Evolutionary conservation across 768 basidiomycete species (phyloP).

Genomic region (Gloeostereum incarnatum): DNA sequence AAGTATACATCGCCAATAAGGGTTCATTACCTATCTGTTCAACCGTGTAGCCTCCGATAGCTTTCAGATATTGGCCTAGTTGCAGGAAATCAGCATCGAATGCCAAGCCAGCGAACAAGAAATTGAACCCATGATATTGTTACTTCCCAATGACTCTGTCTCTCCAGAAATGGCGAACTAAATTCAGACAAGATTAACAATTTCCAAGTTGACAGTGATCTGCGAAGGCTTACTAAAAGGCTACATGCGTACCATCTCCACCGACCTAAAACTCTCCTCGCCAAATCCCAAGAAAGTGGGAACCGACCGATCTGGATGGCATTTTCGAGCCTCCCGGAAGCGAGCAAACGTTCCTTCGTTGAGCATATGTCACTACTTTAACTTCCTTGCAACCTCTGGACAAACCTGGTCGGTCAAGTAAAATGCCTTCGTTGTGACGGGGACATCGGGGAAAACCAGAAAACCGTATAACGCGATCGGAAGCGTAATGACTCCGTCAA

Average conservation of each 20-base stretch:
- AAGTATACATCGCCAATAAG: slow-evolving; percentile 5
- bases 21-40: slow-evolving; percentile 57
- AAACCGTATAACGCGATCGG: slow-evolving; percentile 69
- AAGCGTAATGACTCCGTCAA: slow-evolving; percentile 62
- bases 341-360: slow-evolving; percentile 49
- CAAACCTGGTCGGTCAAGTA: slow-evolving; percentile 51
- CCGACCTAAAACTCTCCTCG: slow-evolving; percentile 38
- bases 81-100: too few species aligned
- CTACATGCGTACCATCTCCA: slow-evolving; percentile 70
- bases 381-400: slow-evolving; percentile 5
- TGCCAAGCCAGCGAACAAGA: too few species aligned
- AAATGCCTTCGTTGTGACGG: slow-evolving; percentile 51
- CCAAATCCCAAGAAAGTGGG: slow-evolving; percentile 36
- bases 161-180: slow-evolving; percentile 62
- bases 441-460: slow-evolving; percentile 64
- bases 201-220: background rate
- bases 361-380: slow-evolving; percentile 1
- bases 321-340: slow-evolving; percentile 35
- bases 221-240: slow-evolving; percentile 32
- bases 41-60: slow-evolving; percentile 50
- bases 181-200: background rate
- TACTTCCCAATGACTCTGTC: slow-evolving; percentile 59
- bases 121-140: slow-evolving; percentile 68
- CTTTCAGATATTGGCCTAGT: slow-evolving; percentile 64
- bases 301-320: slow-evolving; percentile 27